A percentile compares a stretch with the other conserved stretches of the same genome.
phyloP scores from a whole-genome alignment of 257 asterid genomes.

The Fraxinus americana region DNA sequence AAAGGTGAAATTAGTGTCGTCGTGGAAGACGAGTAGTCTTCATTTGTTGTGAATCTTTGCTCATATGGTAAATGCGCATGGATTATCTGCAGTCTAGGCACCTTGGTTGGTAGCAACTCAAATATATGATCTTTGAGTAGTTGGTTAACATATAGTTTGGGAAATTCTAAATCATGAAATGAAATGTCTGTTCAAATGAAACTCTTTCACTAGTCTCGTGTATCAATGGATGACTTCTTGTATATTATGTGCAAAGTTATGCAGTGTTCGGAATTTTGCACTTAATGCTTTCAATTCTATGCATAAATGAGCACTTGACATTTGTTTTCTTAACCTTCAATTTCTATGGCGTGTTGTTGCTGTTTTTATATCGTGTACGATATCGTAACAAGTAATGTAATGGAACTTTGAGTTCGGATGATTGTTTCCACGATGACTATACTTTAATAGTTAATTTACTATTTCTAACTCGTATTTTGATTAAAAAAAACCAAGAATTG shows the following conservation, averaged over 20 bases:
- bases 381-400: too few species aligned
- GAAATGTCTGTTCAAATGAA: not conserved
- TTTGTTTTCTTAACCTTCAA: not conserved
- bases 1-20: constrained; percentile 62
- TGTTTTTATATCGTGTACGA: too few species aligned
- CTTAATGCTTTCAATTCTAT: not conserved
- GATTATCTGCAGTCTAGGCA: not conserved
- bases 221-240: not conserved
- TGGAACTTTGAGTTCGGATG: too few species aligned
- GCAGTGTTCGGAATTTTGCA: not conserved
- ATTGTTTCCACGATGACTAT: too few species aligned
- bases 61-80: not conserved
- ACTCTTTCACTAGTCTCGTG: not conserved
- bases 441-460: too few species aligned
- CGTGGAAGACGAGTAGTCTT: constrained; percentile 50
- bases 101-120: not conserved
- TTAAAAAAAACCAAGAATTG: too few species aligned
- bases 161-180: not conserved
- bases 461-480: too few species aligned
- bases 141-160: not conserved
- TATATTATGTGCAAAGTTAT: not conserved
- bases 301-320: not conserved
- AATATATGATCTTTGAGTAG: not conserved
- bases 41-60: not conserved
- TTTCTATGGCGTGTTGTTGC: not conserved